Evolutionary conservation across 371 early-diverging fungal genomes (phyloP), one percentile per base, ranked within the genome.

Genomic region (Mucor irregularis): DNA sequence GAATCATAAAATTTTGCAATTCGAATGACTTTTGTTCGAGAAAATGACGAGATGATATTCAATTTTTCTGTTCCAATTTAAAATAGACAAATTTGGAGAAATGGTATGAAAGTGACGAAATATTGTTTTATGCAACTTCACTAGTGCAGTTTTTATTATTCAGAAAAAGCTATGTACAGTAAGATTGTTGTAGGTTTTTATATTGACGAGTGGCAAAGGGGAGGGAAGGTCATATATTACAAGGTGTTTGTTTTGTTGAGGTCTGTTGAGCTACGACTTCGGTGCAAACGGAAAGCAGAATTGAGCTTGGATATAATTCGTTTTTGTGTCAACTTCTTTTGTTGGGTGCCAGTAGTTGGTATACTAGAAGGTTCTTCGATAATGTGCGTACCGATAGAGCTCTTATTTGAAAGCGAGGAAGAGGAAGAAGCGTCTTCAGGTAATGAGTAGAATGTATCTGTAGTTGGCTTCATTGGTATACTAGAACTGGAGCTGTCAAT

Each of bases 221-320:
- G 19, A 14, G 14, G 39, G 19, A 5, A 24, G 2, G 7, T 42
- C 24, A 24, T 22, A 24, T 24, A 21, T 10, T 19, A 2, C 14
- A 16, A 24, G 10, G 9, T 38, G 19, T 38, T 14, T 17, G 9
- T 19, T 2, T 16, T 43, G 22, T 37, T 49, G 0, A 16, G 17
- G 0, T 49, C 38, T 7, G n/a, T 38, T 5, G 25, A 33, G 1
- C 13, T 21, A 5, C 33, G 22, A 31, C 25, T 33, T 33, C 31
- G 53, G 14, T 51, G 42, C 17, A 30, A 17, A n/a, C 24, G 53
- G 9, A 53, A 43, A 30, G 53, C 53, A 4, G 43, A 7, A 33
- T 43, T 53, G 5, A 53, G 40, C 16, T 53, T 53, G 10, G 34
- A 33, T 30, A 33, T 40, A 24, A 53, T n/a, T 31, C n/a, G 42